Evolutionary conservation across 768 basidiomycete species (phyloP).

Genomic region (Tricholoma hemisulphureum): DNA sequence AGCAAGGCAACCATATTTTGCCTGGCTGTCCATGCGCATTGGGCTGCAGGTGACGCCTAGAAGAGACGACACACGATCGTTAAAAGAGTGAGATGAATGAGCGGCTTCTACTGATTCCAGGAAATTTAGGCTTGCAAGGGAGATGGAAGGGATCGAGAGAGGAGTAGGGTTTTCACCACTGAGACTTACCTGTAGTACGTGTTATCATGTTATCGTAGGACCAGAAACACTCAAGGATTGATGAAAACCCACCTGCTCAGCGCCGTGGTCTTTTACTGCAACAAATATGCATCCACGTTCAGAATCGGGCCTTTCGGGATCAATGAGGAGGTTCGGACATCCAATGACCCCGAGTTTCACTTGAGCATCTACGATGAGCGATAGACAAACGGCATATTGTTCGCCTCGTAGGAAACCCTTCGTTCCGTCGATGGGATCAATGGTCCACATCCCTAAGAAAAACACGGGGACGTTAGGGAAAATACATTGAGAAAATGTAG

Average conservation of each 20-base stretch:
- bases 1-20: slow-evolving; percentile 87
- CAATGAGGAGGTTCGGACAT: slow-evolving; percentile 84
- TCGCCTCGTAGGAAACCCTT: slow-evolving; percentile 91
- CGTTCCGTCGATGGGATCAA: slow-evolving; percentile 91
- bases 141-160: slow-evolving; percentile 52
- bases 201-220: slow-evolving; percentile 1
- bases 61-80: slow-evolving; percentile 63
- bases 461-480: not conserved
- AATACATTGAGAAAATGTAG: not conserved
- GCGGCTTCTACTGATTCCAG: slow-evolving; percentile 92
- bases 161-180: slow-evolving; percentile 45
- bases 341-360: slow-evolving; percentile 86
- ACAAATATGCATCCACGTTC: slow-evolving; percentile 80
- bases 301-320: slow-evolving; percentile 50
- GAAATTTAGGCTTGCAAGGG: slow-evolving; percentile 55
- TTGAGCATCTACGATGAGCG: slow-evolving; percentile 73
- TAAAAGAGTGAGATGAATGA: slow-evolving; percentile 89
- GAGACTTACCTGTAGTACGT: slow-evolving; percentile 51
- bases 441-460: slow-evolving; percentile 76
- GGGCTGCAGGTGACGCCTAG: slow-evolving; percentile 66
- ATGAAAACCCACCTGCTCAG: slow-evolving; percentile 55
- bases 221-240: not conserved
- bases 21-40: slow-evolving; percentile 92
- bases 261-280: slow-evolving; percentile 84
- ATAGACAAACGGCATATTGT: slow-evolving; percentile 91